Percentiles rank a stretch among this genome's conserved stretches.
These are phyloP conservation scores for Tillandsia leiboldiana DNA, from an alignment of 176 grass and related monocot species.

Conservation along the genomic window DNA sequence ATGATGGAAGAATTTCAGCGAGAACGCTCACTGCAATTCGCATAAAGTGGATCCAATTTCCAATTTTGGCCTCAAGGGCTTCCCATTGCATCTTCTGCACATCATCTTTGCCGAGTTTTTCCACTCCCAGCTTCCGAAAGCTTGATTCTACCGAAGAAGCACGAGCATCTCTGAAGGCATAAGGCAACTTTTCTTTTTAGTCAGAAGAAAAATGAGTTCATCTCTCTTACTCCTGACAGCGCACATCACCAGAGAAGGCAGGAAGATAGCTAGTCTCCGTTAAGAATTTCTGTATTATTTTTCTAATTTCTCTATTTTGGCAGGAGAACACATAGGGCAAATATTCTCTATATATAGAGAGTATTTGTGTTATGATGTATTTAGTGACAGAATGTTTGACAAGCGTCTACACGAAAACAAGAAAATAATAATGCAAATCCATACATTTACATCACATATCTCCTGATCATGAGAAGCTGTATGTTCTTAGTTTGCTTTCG, in stretches of 20 bases:
- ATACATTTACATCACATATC: background rate
- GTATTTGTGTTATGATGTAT: no score
- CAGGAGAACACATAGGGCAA: no score
- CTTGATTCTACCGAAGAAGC: constrained; percentile 59
- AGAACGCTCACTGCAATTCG: constrained; percentile 58
- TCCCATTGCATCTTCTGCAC: constrained; percentile 98
- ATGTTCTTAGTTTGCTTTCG: background rate
- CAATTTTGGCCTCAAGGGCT: constrained; percentile 89
- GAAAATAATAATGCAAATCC: background rate
- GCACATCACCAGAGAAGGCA: no score
- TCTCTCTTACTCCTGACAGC: no score
- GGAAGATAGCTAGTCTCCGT: no score
- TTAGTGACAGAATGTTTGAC: background rate
- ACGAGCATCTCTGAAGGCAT: constrained; percentile 52
- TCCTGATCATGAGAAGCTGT: background rate
- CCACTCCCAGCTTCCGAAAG: constrained; percentile 72
- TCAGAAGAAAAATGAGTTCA: no score
- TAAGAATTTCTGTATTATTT: no score
- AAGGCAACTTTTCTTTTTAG: background rate
- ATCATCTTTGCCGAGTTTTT: constrained; percentile 85
- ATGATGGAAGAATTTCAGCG: background rate
- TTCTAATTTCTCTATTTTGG: no score
- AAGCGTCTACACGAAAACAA: background rate
- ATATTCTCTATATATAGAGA: no score
- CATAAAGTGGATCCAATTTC: constrained; percentile 94